phyloP scores from a whole-genome alignment of 257 asterid species.

The Forsythia viridissima region DNA sequence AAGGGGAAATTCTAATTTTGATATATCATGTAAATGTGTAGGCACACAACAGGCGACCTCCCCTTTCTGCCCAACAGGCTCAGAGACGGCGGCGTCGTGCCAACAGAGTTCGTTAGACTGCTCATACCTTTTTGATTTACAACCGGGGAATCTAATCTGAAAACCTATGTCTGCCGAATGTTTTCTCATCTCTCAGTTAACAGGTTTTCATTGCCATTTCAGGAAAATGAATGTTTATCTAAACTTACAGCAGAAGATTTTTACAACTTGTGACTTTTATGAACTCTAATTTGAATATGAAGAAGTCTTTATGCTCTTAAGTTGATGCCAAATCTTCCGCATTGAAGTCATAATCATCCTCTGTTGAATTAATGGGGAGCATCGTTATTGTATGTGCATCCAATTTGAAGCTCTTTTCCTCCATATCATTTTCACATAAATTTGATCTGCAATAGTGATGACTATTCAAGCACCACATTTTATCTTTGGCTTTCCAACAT shows the following conservation, averaged over 20 bases:
- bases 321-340: not conserved
- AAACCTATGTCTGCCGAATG: not conserved
- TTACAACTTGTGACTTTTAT: not conserved
- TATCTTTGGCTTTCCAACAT: not conserved
- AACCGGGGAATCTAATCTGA: not conserved
- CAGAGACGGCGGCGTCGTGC: conserved; percentile 50
- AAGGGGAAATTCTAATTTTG: not conserved
- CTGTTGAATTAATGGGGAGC: not conserved
- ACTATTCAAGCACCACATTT: not conserved
- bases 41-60: conserved; percentile 80
- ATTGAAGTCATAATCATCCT: not conserved
- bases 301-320: not conserved
- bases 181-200: not conserved
- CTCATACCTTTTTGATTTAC: conserved; percentile 4
- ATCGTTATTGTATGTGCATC: not conserved
- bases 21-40: conserved; percentile 34
- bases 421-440: not conserved
- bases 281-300: not conserved
- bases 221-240: not conserved
- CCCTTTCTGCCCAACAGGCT: conserved; percentile 68
- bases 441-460: not conserved
- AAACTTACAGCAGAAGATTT: not conserved
- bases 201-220: not conserved
- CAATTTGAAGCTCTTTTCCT: not conserved
- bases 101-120: conserved; percentile 44